Evolutionary conservation across 2,329 filamentous ascomycete species (phyloP).

Genomic region (Pleoardoris graminearum): DNA sequence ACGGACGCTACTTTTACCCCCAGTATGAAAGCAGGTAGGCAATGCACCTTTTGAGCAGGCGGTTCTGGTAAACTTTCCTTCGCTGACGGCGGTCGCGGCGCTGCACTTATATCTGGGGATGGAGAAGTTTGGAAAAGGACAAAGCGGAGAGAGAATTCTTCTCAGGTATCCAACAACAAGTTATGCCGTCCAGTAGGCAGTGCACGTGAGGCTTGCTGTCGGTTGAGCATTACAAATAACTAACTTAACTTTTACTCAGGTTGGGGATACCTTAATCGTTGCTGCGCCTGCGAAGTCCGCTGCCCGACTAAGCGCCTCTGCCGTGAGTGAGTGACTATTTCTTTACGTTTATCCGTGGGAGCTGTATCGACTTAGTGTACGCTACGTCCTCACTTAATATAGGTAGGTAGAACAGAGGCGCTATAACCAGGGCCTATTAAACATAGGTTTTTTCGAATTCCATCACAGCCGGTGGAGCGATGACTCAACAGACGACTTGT

Average conservation of each 20-base stretch:
- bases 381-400: no score
- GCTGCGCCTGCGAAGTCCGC: slow-evolving; percentile 29
- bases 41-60: slow-evolving; percentile 30
- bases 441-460: no score
- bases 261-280: slow-evolving; percentile 30
- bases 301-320: slow-evolving; percentile 26
- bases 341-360: no score
- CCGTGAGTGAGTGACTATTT: no score
- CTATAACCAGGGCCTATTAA: no score
- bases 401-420: no score
- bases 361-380: no score
- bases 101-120: slow-evolving; percentile 33
- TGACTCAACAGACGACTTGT: no score
- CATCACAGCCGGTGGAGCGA: no score
- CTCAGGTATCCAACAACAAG: slow-evolving; percentile 34
- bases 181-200: slow-evolving; percentile 33
- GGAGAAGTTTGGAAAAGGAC: slow-evolving; percentile 25
- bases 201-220: slow-evolving; percentile 19
- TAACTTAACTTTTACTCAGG: slow-evolving; percentile 24
- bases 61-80: slow-evolving; percentile 28
- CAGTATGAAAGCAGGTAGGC: slow-evolving; percentile 22
- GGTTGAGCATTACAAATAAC: neutral
- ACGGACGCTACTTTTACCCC: no score
- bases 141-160: slow-evolving; percentile 26
- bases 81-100: slow-evolving; percentile 34